These are phyloP conservation scores for Bathelium albidoporum DNA, from an alignment of 495 filamentous ascomycete genomes.

Conservation along the genomic window DNA sequence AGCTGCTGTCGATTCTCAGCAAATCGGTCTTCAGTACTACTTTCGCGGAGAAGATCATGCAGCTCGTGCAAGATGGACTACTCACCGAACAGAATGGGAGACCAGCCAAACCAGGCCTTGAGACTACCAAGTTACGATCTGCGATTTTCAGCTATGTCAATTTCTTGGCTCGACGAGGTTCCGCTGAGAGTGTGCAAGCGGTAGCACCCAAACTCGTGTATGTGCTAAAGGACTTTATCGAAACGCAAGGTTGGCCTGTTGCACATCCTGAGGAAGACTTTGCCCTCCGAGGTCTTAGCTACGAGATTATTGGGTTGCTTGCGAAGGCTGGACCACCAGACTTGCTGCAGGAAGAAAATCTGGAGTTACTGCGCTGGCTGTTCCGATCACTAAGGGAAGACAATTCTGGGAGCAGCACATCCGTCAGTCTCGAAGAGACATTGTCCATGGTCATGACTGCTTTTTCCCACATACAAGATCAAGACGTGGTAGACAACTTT, in stretches of 20 bases:
- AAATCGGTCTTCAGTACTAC: constrained; percentile 62
- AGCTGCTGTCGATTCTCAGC: constrained; percentile 60
- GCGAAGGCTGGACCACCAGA: constrained; percentile 42
- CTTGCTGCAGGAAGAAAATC: constrained; percentile 41
- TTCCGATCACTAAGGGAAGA: constrained; percentile 76
- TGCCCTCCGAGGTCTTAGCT: constrained; percentile 39
- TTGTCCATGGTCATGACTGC: constrained; percentile 64
- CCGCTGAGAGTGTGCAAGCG: constrained; percentile 42
- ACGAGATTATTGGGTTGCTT: constrained; percentile 70
- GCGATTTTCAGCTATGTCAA: constrained; percentile 84
- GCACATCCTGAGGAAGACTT: constrained; percentile 32
- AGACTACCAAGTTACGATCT: constrained; percentile 61
- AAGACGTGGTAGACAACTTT: constrained; percentile 39
- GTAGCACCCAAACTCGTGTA: constrained; percentile 63
- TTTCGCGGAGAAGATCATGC: constrained; percentile 53
- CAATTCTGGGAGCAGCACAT: constrained; percentile 58
- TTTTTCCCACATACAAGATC: constrained; percentile 37
- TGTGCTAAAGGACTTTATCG: constrained; percentile 62
- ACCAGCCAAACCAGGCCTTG: constrained; percentile 44
- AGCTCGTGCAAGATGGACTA: constrained; percentile 59
- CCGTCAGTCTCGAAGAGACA: constrained; percentile 81
- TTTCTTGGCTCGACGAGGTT: constrained; percentile 72
- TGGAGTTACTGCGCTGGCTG: constrained; percentile 63
- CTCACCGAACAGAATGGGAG: constrained; percentile 9
- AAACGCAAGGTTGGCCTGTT: constrained; percentile 74